phyloP scores from a whole-genome alignment of 2,329 filamentous ascomycete species.

The Beauveria australis region DNA sequence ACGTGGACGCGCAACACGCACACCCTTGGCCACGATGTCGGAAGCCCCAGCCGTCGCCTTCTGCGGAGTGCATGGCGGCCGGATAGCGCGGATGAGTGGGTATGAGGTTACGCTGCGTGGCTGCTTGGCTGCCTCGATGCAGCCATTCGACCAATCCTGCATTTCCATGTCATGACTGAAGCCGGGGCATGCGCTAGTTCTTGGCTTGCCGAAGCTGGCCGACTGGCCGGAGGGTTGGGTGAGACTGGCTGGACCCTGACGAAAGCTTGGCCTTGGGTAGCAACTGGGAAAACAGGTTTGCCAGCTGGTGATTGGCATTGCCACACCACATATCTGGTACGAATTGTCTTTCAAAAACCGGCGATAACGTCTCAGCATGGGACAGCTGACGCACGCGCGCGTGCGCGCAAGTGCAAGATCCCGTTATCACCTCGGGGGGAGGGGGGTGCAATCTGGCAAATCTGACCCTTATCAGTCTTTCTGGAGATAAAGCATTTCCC shows the following conservation, averaged over 20 bases:
- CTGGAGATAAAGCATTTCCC: neutral
- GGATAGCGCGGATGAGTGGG: neutral
- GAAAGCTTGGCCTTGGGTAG: neutral
- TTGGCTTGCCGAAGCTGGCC: neutral
- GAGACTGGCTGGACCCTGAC: constrained; percentile 3
- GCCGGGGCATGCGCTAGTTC: neutral
- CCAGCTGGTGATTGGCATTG: constrained; percentile 1
- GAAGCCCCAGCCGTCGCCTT: constrained; percentile 1
- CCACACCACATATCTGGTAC: neutral
- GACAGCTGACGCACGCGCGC: neutral
- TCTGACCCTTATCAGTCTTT: neutral
- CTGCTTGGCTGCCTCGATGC: neutral
- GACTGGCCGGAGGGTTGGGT: neutral
- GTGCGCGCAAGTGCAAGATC: neutral
- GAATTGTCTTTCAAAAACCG: neutral
- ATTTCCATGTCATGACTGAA: neutral
- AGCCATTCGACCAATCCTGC: neutral
- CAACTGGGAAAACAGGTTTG: neutral
- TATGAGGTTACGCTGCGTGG: neutral
- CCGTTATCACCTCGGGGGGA: neutral
- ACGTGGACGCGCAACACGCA: neutral
- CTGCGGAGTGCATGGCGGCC: neutral
- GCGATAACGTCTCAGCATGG: neutral
- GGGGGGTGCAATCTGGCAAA: neutral
- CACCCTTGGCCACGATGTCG: neutral